Evolutionary conservation across 2,329 filamentous ascomycete species (phyloP), one percentile per base, ranked within the genome.

Genomic region (Chaetothyriales sp.): DNA sequence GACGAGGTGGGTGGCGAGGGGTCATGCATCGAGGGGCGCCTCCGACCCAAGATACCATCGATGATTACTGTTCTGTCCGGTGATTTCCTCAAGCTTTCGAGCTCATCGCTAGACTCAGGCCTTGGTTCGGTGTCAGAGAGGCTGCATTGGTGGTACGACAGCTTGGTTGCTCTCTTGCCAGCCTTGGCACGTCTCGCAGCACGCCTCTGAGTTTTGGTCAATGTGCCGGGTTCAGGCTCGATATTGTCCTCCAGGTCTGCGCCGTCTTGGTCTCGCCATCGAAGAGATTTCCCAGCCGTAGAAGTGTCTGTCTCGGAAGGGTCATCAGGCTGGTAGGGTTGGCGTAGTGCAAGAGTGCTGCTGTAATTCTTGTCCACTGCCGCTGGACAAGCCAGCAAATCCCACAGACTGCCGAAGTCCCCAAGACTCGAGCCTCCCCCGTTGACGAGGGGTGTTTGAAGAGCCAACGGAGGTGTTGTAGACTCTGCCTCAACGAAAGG

Each of bases 331-430:
- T 46, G 19, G 5, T 47, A 9, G 3, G 44, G 22, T 28, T 18
- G 18, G 4, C 15, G n/a, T 10, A 20, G 22, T 20, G 44, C n/a
- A 46, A 46, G 13, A n/a, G 22, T 29, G 15, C 18, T 28, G 29
- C 18, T 47, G 20, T 52, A 25, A 20, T 48, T 18, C 2, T 54
- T 53, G n/a, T 54, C 48, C 25, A 44, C 20, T 29, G 19, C 18
- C 10, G 45, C 53, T 29, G 56, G 53, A 2, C 52, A 45, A 5
- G 51, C 49, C 7, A 73, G 59, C 50, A 67, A 63, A 44, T 67
- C 63, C 69, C 70, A 73, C 15, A 73, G 53, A 37, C 61, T 60
- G 20, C 64, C 64, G 53, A 74, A 74, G 50, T 74, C 70, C 33
- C 71, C 71, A 20, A 74, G 60, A 63, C 5, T 58, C 56, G 15